Conservation (phyloP, 1,284 basidiomycete genomes). For the Ustilago xerochloae region DNA sequence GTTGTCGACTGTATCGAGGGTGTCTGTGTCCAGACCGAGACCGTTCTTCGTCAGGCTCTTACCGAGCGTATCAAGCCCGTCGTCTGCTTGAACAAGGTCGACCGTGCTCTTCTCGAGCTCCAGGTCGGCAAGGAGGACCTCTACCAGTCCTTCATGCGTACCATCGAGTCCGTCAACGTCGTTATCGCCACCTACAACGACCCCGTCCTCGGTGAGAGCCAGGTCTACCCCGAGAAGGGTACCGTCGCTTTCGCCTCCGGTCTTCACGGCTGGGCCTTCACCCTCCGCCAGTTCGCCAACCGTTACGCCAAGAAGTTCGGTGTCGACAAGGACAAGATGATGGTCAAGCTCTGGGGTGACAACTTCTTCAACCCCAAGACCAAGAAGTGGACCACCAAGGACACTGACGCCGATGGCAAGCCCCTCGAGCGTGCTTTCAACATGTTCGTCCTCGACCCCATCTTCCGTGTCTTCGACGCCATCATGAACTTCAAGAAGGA, state of each 20-base stretch:
- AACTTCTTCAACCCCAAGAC: conserved; percentile 99
- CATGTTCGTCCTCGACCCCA: conserved; percentile 96
- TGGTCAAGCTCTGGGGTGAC: conserved; percentile 98
- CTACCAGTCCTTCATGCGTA: conserved; percentile 97
- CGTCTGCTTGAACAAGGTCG: conserved; percentile 99
- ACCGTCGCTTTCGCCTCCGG: conserved; percentile 99
- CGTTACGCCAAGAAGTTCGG: conserved; percentile 99
- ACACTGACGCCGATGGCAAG: conserved; percentile 83
- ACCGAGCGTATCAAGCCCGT: conserved; percentile 99
- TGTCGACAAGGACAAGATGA: conserved; percentile 99
- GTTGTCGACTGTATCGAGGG: conserved; percentile 99
- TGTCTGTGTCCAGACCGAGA: conserved; percentile 99
- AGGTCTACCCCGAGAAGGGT: conserved; percentile 98
- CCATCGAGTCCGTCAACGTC: conserved; percentile 98
- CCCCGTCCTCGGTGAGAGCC: conserved; percentile 92
- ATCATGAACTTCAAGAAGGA: conserved; percentile 99
- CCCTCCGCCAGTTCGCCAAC: conserved; percentile 93
- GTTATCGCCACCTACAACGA: conserved; percentile 99
- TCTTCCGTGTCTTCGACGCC: conserved; percentile 97
- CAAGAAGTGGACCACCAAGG: conserved; percentile 93
- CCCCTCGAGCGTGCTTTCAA: conserved; percentile 75
- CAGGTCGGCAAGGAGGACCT: conserved; percentile 97
- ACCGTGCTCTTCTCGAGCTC: conserved; percentile 98
- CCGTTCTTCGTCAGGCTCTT: conserved; percentile 96
- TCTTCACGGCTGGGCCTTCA: conserved; percentile 99